Evolutionary conservation across 2,329 filamentous ascomycete genomes (phyloP), one percentile per base, ranked within the genome.

Genomic region (Penicillium verrucosum): DNA sequence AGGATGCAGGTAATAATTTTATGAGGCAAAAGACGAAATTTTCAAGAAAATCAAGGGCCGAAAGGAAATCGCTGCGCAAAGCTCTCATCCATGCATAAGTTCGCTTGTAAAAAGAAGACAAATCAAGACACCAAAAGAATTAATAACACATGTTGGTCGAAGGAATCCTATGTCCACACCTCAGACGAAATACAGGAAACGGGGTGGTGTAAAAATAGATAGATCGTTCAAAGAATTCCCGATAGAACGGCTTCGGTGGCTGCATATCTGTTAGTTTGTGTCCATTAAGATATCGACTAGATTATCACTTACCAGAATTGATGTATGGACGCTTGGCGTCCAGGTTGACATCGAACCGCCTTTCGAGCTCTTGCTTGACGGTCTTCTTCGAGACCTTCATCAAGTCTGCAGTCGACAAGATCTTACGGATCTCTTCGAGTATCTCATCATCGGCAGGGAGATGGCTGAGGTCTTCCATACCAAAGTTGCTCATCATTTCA

Each of bases 341-440:
- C 57, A 99, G 82, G 57, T 87, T 85, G 61, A 96, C 87, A 60
- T 89, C 90, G 70, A 99, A 99, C 60, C 92, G 85, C 69, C 86
- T 85, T 81, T 99, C 94, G 56, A 99, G 79, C 79, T 99, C 94
- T 65, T 85, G 78, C 82, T 97, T 97, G 76, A 99, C 89, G 67
- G 89, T 91, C 85, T 99, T 99, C 86, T 99, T 99, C 64, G 94
- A 99, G 42, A 99, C 90, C 5, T 85, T 92, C 94, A 99, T 99
- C 70, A 99, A 78, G 77, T 99, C 94, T 2, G 92, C 92, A 12
- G 89, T 95, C 65, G 87, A 85, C 60, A 99, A 80, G 61, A 99
- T 96, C 70, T 97, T 92, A 50, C 94, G 85, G 67, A 99, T 99
- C 81, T 99, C 94, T 0, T 91, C 88, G 60, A 99, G 79, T 48